Evolutionary conservation across 2,329 filamentous ascomycete species (phyloP).

Genomic region (Claviceps arundinis): DNA sequence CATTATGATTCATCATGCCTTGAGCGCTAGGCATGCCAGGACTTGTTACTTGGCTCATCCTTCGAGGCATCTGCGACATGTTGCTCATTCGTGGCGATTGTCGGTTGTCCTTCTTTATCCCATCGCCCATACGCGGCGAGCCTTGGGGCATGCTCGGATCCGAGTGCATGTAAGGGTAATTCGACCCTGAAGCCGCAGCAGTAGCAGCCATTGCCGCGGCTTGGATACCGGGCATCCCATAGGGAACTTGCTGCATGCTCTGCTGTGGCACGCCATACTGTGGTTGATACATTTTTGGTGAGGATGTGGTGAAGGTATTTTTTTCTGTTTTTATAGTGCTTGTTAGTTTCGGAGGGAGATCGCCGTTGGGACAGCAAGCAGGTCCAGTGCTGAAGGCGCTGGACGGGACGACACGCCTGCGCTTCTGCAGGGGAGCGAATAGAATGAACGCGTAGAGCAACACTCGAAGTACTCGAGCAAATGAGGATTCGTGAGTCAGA

Average conservation of each 20-base stretch:
- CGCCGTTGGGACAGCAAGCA: neutral
- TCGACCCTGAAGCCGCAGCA: slow-evolving; percentile 76
- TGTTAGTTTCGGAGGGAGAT: neutral
- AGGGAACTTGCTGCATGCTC: slow-evolving; percentile 52
- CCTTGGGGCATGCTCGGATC: slow-evolving; percentile 55
- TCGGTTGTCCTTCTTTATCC: slow-evolving; percentile 57
- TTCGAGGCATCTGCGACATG: slow-evolving; percentile 46
- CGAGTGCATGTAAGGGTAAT: slow-evolving; percentile 58
- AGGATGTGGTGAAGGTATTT: slow-evolving; percentile 27
- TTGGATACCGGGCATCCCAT: slow-evolving; percentile 71
- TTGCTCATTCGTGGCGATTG: slow-evolving; percentile 65
- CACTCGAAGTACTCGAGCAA: slow-evolving; percentile 5
- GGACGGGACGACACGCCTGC: slow-evolving; percentile 2
- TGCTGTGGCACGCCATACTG: slow-evolving; percentile 61
- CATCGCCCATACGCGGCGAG: slow-evolving; percentile 67
- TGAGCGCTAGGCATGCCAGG: slow-evolving; percentile 62
- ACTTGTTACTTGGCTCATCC: slow-evolving; percentile 67
- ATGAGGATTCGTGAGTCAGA: slow-evolving; percentile 6
- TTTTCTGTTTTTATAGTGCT: slow-evolving; percentile 15
- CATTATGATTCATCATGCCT: slow-evolving; percentile 60
- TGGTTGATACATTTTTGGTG: slow-evolving; percentile 59
- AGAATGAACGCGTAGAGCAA: slow-evolving; percentile 5
- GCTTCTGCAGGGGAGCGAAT: slow-evolving; percentile 8
- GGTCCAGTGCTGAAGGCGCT: neutral
- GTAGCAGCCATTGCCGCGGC: slow-evolving; percentile 87